phyloP scores from a whole-genome alignment of 805 yeast species.

The Suhomyces prunicola region DNA sequence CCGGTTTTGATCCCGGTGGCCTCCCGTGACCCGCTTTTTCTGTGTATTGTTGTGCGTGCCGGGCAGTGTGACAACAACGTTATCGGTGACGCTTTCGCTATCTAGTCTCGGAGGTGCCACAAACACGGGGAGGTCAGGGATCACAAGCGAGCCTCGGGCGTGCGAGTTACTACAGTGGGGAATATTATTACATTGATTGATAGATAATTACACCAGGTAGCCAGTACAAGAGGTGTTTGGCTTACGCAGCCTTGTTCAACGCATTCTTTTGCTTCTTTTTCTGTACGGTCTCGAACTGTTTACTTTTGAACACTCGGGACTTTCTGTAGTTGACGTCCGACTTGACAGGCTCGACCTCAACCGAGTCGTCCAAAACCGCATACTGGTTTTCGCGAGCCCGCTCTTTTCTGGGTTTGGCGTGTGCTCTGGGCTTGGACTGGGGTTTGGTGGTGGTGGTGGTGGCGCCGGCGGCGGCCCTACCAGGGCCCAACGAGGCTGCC shows the following conservation, averaged over 20 bases:
- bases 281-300: conserved; percentile 17
- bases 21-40: background rate
- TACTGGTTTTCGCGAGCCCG: conserved; percentile 13
- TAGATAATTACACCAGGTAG: background rate
- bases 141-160: background rate
- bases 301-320: conserved; percentile 12
- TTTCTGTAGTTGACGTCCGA: conserved; percentile 18
- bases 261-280: conserved; percentile 15
- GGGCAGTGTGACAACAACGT: conserved; percentile 5
- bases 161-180: background rate
- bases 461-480: conserved; percentile 6
- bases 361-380: conserved; percentile 13
- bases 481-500: conserved; percentile 30
- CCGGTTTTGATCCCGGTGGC: background rate
- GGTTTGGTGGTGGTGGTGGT: background rate
- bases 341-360: conserved; percentile 15
- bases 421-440: conserved; percentile 1
- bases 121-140: background rate
- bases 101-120: background rate
- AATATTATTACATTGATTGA: background rate
- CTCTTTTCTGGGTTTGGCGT: conserved; percentile 8
- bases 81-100: background rate
- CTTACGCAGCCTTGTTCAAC: background rate
- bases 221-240: background rate
- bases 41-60: background rate